These are phyloP conservation scores for Dendrobium catenatum DNA, from an alignment of 106 monocot species.

Conservation along the genomic window DNA sequence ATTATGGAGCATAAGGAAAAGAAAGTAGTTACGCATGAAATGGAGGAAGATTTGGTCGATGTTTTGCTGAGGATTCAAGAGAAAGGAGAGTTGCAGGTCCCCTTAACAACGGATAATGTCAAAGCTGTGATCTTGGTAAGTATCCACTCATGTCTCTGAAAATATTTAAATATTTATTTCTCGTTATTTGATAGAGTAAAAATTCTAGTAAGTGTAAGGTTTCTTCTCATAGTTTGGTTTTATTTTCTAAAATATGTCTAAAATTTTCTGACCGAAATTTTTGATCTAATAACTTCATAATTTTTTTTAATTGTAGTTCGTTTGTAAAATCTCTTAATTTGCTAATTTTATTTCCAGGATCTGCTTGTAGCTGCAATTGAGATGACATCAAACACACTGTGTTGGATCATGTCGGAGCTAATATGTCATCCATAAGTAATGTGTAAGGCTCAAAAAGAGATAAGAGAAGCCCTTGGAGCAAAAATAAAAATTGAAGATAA, in stretches of 20 bases:
- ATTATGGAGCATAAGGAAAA: background rate
- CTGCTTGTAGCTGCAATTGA: slow-evolving; percentile 39
- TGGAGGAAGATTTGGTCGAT: slow-evolving; percentile 11
- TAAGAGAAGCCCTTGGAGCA: background rate
- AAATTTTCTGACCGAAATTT: too few species aligned
- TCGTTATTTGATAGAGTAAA: too few species aligned
- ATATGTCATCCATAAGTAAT: slow-evolving; percentile 30
- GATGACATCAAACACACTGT: slow-evolving; percentile 29
- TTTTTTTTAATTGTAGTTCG: background rate
- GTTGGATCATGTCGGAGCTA: slow-evolving; percentile 27
- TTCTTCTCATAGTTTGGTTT: background rate
- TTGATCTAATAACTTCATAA: too few species aligned
- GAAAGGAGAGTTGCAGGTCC: background rate
- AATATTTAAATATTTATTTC: too few species aligned
- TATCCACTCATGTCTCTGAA: background rate
- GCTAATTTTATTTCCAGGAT: slow-evolving; percentile 5
- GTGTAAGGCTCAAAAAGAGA: slow-evolving; percentile 24
- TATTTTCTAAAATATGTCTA: background rate
- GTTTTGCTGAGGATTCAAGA: slow-evolving; percentile 7
- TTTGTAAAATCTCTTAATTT: too few species aligned
- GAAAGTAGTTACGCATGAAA: too few species aligned
- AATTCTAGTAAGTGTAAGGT: too few species aligned
- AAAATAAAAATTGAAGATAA: slow-evolving; percentile 16
- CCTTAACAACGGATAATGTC: background rate
- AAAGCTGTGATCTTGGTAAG: slow-evolving; percentile 21